Conservation (phyloP, 108 stramenopile species). For the Asterionellopsis glacialis region DNA sequence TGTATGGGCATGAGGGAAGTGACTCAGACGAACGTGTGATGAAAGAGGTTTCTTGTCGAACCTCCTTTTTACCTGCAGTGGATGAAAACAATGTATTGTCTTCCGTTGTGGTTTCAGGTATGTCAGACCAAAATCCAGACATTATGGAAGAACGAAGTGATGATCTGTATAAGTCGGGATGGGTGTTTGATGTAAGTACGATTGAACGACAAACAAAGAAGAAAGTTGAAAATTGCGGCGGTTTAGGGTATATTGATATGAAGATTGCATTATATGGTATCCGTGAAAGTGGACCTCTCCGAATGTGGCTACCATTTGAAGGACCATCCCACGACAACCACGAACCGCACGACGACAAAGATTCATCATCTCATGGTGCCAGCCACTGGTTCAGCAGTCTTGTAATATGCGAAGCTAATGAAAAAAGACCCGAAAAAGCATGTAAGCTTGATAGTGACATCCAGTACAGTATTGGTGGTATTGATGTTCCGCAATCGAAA, state of each 20-base stretch:
- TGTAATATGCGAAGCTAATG: slow-evolving; percentile 66
- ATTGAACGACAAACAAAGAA: slow-evolving; percentile 73
- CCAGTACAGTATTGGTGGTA: slow-evolving; percentile 37
- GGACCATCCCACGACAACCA: background rate
- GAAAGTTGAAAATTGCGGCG: slow-evolving; percentile 34
- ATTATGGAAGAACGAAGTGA: slow-evolving; percentile 40
- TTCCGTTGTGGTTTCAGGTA: slow-evolving; percentile 36
- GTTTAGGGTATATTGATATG: slow-evolving; percentile 59
- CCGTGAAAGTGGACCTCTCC: slow-evolving; percentile 29
- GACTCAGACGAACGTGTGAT: background rate
- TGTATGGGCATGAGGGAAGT: background rate
- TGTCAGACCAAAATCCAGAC: slow-evolving; percentile 42
- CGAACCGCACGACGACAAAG: background rate
- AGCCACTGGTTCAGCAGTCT: slow-evolving; percentile 38
- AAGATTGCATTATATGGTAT: slow-evolving; percentile 69
- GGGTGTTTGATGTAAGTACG: slow-evolving; percentile 81
- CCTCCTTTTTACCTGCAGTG: slow-evolving; percentile 59
- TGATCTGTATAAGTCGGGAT: slow-evolving; percentile 28
- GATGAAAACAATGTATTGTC: slow-evolving; percentile 24
- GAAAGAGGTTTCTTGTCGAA: slow-evolving; percentile 31
- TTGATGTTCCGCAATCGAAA: slow-evolving; percentile 11
- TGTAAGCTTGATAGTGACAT: slow-evolving; percentile 48
- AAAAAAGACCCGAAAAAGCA: slow-evolving; percentile 34
- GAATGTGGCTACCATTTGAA: slow-evolving; percentile 49
- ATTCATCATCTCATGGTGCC: slow-evolving; percentile 8